These are phyloP conservation scores for Thozetella sp. DNA, from an alignment of 495 filamentous ascomycete genomes.

Conservation along the genomic window DNA sequence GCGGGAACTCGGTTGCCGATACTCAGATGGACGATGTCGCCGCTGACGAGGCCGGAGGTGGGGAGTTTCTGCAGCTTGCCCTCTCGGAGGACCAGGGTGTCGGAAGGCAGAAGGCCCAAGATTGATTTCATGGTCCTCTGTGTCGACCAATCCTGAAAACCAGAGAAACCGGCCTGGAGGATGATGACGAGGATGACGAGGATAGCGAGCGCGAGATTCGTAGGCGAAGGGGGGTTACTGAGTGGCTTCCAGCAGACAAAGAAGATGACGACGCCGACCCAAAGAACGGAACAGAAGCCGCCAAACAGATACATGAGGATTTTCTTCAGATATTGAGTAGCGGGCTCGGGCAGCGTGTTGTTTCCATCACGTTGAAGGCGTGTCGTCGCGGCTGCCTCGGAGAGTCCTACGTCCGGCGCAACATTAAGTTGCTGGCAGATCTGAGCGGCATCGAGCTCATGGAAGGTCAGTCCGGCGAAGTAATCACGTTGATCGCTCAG, in stretches of 20 bases:
- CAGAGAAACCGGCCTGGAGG: constrained; percentile 34
- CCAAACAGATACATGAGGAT: constrained; percentile 33
- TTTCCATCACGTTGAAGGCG: too few species aligned
- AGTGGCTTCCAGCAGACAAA: constrained; percentile 39
- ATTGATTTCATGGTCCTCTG: constrained; percentile 32
- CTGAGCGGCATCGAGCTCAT: too few species aligned
- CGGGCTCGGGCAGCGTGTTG: constrained; percentile 26
- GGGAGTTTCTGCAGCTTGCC: too few species aligned
- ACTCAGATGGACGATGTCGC: too few species aligned
- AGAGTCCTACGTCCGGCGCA: too few species aligned
- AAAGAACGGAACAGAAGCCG: constrained; percentile 37
- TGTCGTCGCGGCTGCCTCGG: too few species aligned
- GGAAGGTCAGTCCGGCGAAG: too few species aligned
- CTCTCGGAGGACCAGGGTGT: constrained; percentile 19
- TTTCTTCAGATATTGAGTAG: constrained; percentile 27
- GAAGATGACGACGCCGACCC: constrained; percentile 34
- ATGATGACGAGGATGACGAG: constrained; percentile 34
- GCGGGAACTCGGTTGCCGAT: too few species aligned
- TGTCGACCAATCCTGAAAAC: constrained; percentile 39
- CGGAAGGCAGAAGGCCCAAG: constrained; percentile 26
- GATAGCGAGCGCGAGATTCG: constrained; percentile 35
- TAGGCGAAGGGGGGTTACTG: constrained; percentile 25
- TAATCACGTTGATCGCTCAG: too few species aligned
- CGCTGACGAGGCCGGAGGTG: too few species aligned
- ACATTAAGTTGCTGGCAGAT: too few species aligned